Percentiles rank a stretch among this genome's conserved stretches.
phyloP scores from a whole-genome alignment of 495 filamentous ascomycete species.

The Daldinia caldariorum region DNA sequence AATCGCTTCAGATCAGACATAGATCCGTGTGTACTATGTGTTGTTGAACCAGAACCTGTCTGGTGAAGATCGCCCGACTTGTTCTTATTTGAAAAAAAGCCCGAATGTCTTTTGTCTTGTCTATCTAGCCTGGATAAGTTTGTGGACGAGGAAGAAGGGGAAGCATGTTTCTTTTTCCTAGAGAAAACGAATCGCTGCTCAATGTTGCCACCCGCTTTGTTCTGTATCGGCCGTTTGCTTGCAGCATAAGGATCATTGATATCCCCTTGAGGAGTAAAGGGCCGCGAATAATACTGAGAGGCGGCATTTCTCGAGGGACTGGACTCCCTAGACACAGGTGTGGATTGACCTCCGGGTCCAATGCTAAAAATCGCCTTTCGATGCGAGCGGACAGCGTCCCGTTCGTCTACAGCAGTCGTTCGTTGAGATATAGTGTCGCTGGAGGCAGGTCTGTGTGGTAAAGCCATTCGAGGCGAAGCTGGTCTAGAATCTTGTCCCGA shows the following conservation, averaged over 20 bases:
- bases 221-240: slow-evolving; percentile 77
- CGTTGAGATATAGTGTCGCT: slow-evolving; percentile 50
- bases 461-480: slow-evolving; percentile 45
- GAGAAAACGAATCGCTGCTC: slow-evolving; percentile 88
- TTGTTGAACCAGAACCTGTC: slow-evolving; percentile 59
- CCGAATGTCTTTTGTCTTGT: slow-evolving; percentile 61
- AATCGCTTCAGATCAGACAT: slow-evolving; percentile 96
- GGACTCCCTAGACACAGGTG: slow-evolving; percentile 69
- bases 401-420: slow-evolving; percentile 47
- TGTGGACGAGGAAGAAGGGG: slow-evolving; percentile 56
- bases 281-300: slow-evolving; percentile 67
- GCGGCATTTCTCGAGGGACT: slow-evolving; percentile 70
- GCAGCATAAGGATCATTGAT: slow-evolving; percentile 89
- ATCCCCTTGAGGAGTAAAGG: slow-evolving; percentile 83
- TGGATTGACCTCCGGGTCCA: slow-evolving; percentile 72
- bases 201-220: slow-evolving; percentile 71
- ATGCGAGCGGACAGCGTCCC: slow-evolving; percentile 54
- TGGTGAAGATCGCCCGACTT: slow-evolving; percentile 46
- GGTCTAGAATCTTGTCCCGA: slow-evolving; percentile 56
- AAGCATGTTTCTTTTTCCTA: slow-evolving; percentile 59
- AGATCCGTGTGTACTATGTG: slow-evolving; percentile 74
- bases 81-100: slow-evolving; percentile 49
- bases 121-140: slow-evolving; percentile 51
- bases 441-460: slow-evolving; percentile 54
- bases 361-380: slow-evolving; percentile 77